These are phyloP conservation scores for Colletotrichum higginsianum DNA, from an alignment of 2,329 filamentous ascomycete genomes.

Conservation along the genomic window DNA sequence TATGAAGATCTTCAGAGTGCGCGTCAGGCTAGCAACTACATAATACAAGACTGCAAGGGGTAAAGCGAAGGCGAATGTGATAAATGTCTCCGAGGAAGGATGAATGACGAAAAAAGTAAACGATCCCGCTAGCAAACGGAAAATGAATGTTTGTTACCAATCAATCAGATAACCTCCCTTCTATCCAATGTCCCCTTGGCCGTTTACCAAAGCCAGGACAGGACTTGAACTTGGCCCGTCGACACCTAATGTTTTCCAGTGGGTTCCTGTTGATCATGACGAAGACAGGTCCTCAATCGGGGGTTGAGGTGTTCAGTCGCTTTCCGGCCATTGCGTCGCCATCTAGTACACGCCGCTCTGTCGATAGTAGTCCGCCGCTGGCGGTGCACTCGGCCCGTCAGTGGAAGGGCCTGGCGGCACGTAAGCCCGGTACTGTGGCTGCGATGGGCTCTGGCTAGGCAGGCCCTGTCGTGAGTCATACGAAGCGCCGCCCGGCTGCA, in stretches of 20 bases:
- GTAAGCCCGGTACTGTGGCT: slow-evolving; percentile 74
- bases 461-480: slow-evolving; percentile 67
- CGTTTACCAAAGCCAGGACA: neutral
- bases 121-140: neutral
- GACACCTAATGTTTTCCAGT: no score
- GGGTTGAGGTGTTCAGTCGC: neutral
- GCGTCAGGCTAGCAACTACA: neutral
- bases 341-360: slow-evolving; percentile 54
- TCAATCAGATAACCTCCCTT: slow-evolving; percentile 3
- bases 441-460: slow-evolving; percentile 60
- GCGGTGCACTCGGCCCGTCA: slow-evolving; percentile 64
- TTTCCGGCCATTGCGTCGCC: neutral
- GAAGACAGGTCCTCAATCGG: no score
- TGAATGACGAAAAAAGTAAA: no score
- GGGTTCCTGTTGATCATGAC: no score
- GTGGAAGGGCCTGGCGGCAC: slow-evolving; percentile 59
- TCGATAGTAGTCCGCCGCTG: slow-evolving; percentile 71
- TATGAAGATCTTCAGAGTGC: slow-evolving; percentile 10
- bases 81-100: neutral
- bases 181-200: neutral
- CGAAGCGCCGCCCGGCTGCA: slow-evolving; percentile 61
- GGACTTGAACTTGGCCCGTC: no score
- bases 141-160: slow-evolving; percentile 27
- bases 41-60: neutral
- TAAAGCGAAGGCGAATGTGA: no score